Conservation (phyloP, 495 filamentous ascomycete genomes). For the Clavariopsis aquatica region DNA sequence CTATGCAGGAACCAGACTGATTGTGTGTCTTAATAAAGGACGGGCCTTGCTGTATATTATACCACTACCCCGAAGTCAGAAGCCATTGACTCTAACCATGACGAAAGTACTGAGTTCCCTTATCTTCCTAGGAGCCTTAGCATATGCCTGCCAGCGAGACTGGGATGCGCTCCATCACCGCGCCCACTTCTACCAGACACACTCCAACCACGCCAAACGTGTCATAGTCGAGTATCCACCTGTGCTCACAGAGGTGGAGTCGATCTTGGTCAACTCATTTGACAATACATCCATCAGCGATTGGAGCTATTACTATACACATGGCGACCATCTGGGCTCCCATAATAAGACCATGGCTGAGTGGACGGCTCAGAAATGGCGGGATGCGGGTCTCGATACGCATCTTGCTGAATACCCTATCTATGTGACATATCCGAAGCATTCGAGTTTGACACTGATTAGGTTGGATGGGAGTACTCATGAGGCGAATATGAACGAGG, state of each 20-base stretch:
- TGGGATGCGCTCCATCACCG: conserved; percentile 27
- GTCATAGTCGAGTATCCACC: conserved; percentile 22
- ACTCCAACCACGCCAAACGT: conserved; percentile 21
- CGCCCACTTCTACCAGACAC: conserved; percentile 11
- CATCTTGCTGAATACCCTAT: conserved; percentile 35
- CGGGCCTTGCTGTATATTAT: background rate
- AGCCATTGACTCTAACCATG: conserved; percentile 4
- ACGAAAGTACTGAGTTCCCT: conserved; percentile 9
- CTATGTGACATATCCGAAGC: conserved; percentile 30
- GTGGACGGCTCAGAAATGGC: conserved; percentile 35
- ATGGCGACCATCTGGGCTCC: conserved; percentile 30
- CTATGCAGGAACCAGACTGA: background rate
- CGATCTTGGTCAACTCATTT: conserved; percentile 34
- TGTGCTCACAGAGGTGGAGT: conserved; percentile 12
- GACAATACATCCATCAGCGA: conserved; percentile 27
- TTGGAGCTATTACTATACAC: conserved; percentile 33
- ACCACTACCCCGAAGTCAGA: background rate
- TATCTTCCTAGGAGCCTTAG: conserved; percentile 20
- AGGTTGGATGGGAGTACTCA: conserved; percentile 23
- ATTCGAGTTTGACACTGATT: conserved; percentile 21
- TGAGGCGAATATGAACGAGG: conserved; percentile 37
- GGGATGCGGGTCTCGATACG: conserved; percentile 26
- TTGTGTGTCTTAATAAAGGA: background rate
- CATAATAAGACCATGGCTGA: conserved; percentile 35
- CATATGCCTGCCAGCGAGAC: conserved; percentile 31